These are phyloP conservation scores for Leonotis leonurus DNA, from an alignment of 257 asterid species.

Conservation along the genomic window DNA sequence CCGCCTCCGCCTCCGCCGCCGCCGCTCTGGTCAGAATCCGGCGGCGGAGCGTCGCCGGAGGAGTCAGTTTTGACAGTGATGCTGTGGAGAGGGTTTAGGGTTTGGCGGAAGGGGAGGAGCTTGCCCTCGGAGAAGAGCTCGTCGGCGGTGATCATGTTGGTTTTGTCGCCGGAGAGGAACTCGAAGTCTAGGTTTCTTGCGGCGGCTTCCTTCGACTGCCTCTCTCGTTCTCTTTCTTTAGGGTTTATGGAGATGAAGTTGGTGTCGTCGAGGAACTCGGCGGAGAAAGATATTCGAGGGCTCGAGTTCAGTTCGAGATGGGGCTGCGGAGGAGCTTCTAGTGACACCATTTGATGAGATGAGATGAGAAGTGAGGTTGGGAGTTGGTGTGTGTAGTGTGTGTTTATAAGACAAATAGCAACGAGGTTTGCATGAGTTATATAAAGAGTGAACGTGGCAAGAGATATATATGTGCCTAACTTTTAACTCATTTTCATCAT, in stretches of 20 bases:
- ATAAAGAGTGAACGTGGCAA: slow-evolving; percentile 27
- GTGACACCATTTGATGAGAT: slow-evolving; percentile 39
- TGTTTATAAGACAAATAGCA: slow-evolving; percentile 8
- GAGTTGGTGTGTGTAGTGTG: too few relatives aligned
- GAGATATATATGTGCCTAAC: too few relatives aligned
- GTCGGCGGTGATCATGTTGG: slow-evolving; percentile 55
- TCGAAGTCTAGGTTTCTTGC: slow-evolving; percentile 44
- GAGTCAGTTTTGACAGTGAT: slow-evolving; percentile 34
- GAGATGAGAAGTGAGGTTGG: neutral
- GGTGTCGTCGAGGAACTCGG: slow-evolving; percentile 64
- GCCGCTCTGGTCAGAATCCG: slow-evolving; percentile 1
- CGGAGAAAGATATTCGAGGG: slow-evolving; percentile 73
- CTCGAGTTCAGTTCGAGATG: slow-evolving; percentile 7
- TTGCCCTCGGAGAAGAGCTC: slow-evolving; percentile 73
- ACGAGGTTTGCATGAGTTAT: slow-evolving; percentile 30
- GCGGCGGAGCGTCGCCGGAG: neutral
- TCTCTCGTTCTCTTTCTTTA: neutral
- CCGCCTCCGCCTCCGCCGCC: too few relatives aligned
- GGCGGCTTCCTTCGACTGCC: neutral
- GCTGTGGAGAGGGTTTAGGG: slow-evolving; percentile 44
- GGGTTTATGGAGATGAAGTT: slow-evolving; percentile 67
- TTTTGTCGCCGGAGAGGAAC: slow-evolving; percentile 46
- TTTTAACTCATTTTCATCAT: too few relatives aligned
- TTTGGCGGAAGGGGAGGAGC: slow-evolving; percentile 63
- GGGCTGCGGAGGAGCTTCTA: slow-evolving; percentile 25